Percentiles rank a stretch among this genome's conserved stretches.
Evolutionary conservation across 2,329 filamentous ascomycete genomes (phyloP).

Genomic region (Myotisia sp.): DNA sequence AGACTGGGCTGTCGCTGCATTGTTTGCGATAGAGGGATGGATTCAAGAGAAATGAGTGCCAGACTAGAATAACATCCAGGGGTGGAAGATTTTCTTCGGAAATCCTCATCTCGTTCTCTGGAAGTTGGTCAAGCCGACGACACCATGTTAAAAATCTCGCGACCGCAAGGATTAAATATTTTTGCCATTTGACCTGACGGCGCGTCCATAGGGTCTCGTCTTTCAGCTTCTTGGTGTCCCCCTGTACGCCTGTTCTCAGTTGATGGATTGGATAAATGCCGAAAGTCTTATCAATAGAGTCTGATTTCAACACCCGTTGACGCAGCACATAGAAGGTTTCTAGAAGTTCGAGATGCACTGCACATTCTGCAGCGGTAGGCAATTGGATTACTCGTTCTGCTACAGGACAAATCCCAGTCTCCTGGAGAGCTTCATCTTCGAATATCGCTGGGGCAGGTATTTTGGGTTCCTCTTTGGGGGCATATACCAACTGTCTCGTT

Average conservation of each 20-base stretch:
- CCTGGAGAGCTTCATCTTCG: no score
- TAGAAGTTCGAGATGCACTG: conserved; percentile 13
- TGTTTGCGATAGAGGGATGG: conserved; percentile 12
- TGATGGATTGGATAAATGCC: conserved; percentile 5
- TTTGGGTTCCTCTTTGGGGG: no score
- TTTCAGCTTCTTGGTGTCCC: no score
- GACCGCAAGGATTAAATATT: conserved; percentile 11
- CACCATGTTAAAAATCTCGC: conserved; percentile 11
- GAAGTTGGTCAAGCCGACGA: no score
- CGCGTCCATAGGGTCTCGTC: conserved; percentile 6
- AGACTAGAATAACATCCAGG: conserved; percentile 25
- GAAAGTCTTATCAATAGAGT: conserved; percentile 8
- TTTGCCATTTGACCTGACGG: conserved; percentile 11
- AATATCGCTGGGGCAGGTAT: no score
- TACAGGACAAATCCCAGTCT: no score
- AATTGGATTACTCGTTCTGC: no score
- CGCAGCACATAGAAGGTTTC: conserved; percentile 10
- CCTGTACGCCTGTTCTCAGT: no score
- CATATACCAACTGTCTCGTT: no score
- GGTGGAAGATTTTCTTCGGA: background rate
- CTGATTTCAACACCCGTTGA: conserved; percentile 8
- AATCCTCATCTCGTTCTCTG: no score
- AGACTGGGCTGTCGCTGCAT: conserved; percentile 1
- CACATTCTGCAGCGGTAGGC: conserved; percentile 8
- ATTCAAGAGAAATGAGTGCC: conserved; percentile 26